Percentiles rank a stretch among this genome's conserved stretches.
Evolutionary conservation across 2,329 filamentous ascomycete species (phyloP).

Genomic region (Neonectria ditissima): DNA sequence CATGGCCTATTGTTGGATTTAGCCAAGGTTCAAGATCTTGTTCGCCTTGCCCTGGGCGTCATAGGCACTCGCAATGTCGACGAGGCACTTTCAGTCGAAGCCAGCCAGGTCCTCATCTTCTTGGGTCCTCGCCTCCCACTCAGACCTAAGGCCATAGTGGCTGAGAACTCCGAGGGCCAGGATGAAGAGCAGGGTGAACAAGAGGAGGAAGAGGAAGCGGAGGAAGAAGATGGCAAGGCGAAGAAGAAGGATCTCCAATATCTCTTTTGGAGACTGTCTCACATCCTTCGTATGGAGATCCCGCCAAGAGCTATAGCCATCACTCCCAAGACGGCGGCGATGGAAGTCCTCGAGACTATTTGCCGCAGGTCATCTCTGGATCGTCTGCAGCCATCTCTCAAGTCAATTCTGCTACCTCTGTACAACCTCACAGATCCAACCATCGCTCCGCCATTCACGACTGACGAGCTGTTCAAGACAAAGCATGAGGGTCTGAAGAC

Average conservation of each 20-base stretch:
- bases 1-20: slow-evolving; percentile 76
- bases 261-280: slow-evolving; percentile 82
- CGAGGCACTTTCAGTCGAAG: slow-evolving; percentile 81
- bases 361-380: slow-evolving; percentile 69
- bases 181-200: slow-evolving; percentile 53
- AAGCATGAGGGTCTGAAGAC: slow-evolving; percentile 78
- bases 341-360: slow-evolving; percentile 80
- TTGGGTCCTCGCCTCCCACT: slow-evolving; percentile 70
- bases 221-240: slow-evolving; percentile 56
- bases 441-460: slow-evolving; percentile 77
- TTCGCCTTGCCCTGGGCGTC: slow-evolving; percentile 61
- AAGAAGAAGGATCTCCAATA: slow-evolving; percentile 69
- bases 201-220: slow-evolving; percentile 58
- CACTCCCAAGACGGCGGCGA: slow-evolving; percentile 78
- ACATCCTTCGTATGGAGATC: slow-evolving; percentile 81
- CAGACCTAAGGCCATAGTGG: slow-evolving; percentile 53
- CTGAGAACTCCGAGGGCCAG: slow-evolving; percentile 54
- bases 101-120: slow-evolving; percentile 85
- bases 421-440: slow-evolving; percentile 86
- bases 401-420: slow-evolving; percentile 70
- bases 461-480: slow-evolving; percentile 75
- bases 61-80: slow-evolving; percentile 74
- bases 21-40: slow-evolving; percentile 72
- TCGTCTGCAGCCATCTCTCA: slow-evolving; percentile 72
- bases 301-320: slow-evolving; percentile 72